Conservation (phyloP, 202 grass and related monocot species). For the Panicum virgatum region DNA sequence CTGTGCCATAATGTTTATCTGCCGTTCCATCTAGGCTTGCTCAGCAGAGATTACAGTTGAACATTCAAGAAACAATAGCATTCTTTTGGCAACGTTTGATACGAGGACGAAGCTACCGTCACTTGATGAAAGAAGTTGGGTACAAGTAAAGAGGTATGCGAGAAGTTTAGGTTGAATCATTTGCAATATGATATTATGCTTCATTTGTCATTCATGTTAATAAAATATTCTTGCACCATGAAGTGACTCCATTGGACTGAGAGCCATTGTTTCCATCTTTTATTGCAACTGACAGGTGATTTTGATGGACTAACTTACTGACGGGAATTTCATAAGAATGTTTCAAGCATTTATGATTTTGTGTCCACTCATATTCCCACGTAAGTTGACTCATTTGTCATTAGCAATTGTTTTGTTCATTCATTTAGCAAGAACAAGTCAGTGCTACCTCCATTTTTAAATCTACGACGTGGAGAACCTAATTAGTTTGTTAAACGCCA, state of each 20-base stretch:
- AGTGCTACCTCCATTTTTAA: not conserved
- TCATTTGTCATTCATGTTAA: slow-evolving; percentile 27
- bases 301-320: slow-evolving; percentile 21
- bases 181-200: slow-evolving; percentile 5
- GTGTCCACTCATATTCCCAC: slow-evolving; percentile 23
- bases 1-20: slow-evolving; percentile 14
- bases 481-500: not conserved
- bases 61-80: slow-evolving; percentile 59
- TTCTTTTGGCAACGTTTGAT: slow-evolving; percentile 81
- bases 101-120: slow-evolving; percentile 82
- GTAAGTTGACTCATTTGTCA: slow-evolving; percentile 38
- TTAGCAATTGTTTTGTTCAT: slow-evolving; percentile 20
- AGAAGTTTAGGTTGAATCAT: slow-evolving; percentile 1
- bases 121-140: slow-evolving; percentile 90
- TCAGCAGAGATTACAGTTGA: slow-evolving; percentile 78
- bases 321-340: slow-evolving; percentile 19
- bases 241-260: not conserved
- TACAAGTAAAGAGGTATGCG: slow-evolving; percentile 73
- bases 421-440: slow-evolving; percentile 6
- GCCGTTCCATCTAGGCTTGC: slow-evolving; percentile 64
- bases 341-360: slow-evolving; percentile 27
- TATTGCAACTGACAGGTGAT: slow-evolving; percentile 11
- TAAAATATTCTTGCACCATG: slow-evolving; percentile 8
- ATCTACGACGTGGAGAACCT: not conserved
- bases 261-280: slow-evolving; percentile 18